Conservation (phyloP, 1,139 yeast species). For the Saccharomyces hybrid region DNA sequence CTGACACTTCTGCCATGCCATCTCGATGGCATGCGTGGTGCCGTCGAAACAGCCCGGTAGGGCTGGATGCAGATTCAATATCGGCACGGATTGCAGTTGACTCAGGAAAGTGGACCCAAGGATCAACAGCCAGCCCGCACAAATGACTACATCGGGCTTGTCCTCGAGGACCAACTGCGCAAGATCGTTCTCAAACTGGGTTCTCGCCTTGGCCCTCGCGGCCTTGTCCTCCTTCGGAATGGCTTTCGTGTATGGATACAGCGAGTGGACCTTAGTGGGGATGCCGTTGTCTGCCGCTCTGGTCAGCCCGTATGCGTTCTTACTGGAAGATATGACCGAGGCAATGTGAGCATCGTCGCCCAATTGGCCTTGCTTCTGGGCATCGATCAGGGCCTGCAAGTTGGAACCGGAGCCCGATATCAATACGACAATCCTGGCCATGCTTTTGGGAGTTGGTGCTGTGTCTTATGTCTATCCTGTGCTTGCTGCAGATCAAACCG, state of each 20-base stretch:
- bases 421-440: conserved; percentile 52
- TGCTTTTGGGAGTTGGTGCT: not conserved
- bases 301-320: conserved; percentile 73
- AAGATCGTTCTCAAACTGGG: conserved; percentile 66
- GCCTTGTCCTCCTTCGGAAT: conserved; percentile 51
- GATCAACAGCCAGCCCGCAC: conserved; percentile 98
- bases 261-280: conserved; percentile 59
- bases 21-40: conserved; percentile 80
- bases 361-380: conserved; percentile 50
- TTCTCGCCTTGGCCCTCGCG: conserved; percentile 56
- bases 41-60: conserved; percentile 97
- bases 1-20: conserved; percentile 94
- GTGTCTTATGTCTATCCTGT: not conserved
- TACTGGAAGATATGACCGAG: conserved; percentile 75
- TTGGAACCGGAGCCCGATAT: conserved; percentile 95
- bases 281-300: conserved; percentile 67
- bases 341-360: conserved; percentile 27
- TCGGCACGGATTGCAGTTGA: conserved; percentile 62
- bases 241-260: conserved; percentile 68
- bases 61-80: conserved; percentile 92
- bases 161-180: conserved; percentile 55
- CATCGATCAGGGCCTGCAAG: conserved; percentile 86
- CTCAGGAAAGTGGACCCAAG: conserved; percentile 66
- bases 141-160: conserved; percentile 77
- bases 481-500: not conserved